Evolutionary conservation across 148 eudicot genomes (phyloP), one percentile per base, ranked within the genome.

Genomic region (Fagopyrum homotropicum): DNA sequence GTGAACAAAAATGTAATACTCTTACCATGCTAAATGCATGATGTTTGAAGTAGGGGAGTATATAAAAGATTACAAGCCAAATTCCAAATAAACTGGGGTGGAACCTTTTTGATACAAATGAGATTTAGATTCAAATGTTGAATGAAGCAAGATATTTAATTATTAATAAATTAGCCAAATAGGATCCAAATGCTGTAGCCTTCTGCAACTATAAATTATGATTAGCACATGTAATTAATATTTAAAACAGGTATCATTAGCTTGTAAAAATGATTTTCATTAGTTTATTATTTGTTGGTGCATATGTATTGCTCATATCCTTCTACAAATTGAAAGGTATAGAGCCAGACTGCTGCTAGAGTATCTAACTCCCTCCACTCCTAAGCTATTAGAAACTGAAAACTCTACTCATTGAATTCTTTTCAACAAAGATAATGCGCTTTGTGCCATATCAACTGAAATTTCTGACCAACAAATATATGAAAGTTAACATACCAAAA

Each of bases 401-500:
- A 59, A 22, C 19, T 59, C 9, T 52, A 14, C 17, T 4, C 4
- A 4, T 14, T 22, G 35, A 19, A 59, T 35, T 9, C 43, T 26
- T 55, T 55, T 55, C 22, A 29, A 61, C 14, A 9, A 61, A 29
- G 60, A 55, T 55, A 55, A 16, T 54, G 59, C 60, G n/a, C 17
- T 7, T 16, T 16, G 60, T n/a, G 22, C 17, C 7, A n/a, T 17
- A 55, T 16, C 60, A 5, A 26, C 30, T 60, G 26, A 22, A 22
- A 4, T 8, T 11, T 60, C 46, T 35, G n/a, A 46, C 19, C 4
- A 45, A 47, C 9, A 72, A 6, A 72, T 9, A 10, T 10, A 19
- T 72, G 47, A 26, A 16, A 7, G 51, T 46, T 49, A 46, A 75
- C 93, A 75, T 78, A 94, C 98, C 98, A 74, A 85, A 87, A 56